Evolutionary conservation across 106 monocot species (phyloP).

Genomic region (Dendrobium chrysotoxum): DNA sequence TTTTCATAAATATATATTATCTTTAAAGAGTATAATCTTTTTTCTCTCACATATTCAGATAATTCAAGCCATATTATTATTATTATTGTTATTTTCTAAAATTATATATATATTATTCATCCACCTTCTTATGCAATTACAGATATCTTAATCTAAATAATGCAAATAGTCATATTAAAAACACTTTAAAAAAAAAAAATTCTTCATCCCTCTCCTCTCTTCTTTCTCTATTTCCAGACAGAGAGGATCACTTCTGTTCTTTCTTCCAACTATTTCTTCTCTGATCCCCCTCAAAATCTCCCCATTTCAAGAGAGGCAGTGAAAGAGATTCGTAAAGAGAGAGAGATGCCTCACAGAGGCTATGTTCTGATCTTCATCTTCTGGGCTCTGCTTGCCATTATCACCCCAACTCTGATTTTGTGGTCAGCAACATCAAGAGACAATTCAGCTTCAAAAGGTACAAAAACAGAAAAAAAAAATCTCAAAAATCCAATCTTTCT

Average conservation of each 20-base stretch:
- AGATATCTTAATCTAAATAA: no score
- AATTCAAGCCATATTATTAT: no score
- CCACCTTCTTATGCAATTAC: no score
- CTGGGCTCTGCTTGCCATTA: slow-evolving; percentile 70
- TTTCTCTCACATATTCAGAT: no score
- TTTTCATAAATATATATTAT: no score
- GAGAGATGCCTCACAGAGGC: slow-evolving; percentile 70
- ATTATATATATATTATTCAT: no score
- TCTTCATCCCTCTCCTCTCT: neutral
- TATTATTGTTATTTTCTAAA: no score
- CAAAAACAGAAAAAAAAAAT: neutral
- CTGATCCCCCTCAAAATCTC: neutral
- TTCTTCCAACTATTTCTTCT: neutral
- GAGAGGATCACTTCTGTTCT: neutral
- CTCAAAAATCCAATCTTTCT: neutral
- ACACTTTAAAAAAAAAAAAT: no score
- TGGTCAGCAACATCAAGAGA: slow-evolving; percentile 53
- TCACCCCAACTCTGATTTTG: slow-evolving; percentile 68
- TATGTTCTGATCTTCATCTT: slow-evolving; percentile 64
- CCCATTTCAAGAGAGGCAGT: neutral
- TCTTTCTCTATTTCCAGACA: neutral
- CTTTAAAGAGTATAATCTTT: no score
- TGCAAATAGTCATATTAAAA: no score
- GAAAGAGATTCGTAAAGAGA: neutral
- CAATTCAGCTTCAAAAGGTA: slow-evolving; percentile 23